These are phyloP conservation scores for Fusarium nodosum DNA, from an alignment of 2,329 filamentous ascomycete species.

Conservation along the genomic window DNA sequence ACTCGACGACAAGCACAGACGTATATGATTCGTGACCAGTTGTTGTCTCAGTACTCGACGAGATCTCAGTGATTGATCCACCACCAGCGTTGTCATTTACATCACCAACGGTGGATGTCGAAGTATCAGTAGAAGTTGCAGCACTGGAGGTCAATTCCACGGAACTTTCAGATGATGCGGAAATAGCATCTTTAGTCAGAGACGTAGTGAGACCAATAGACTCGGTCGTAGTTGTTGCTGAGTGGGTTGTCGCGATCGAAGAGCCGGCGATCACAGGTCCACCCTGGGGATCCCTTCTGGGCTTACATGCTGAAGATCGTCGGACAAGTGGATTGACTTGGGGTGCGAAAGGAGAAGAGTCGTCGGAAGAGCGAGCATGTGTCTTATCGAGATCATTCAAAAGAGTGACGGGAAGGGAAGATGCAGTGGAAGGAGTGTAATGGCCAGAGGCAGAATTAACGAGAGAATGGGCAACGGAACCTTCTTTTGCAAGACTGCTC, in stretches of 20 bases:
- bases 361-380: neutral
- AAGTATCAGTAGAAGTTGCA: neutral
- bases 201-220: neutral
- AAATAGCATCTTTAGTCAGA: neutral
- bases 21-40: no score
- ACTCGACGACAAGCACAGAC: neutral
- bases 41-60: neutral
- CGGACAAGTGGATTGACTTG: constrained; percentile 3
- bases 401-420: constrained; percentile 34
- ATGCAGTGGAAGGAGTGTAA: constrained; percentile 27
- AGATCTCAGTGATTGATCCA: neutral
- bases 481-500: constrained; percentile 40
- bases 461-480: constrained; percentile 37
- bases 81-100: rapidly evolving
- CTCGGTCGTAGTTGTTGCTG: neutral
- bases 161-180: neutral
- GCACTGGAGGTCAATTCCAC: neutral
- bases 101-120: neutral
- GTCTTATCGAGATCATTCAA: constrained; percentile 2
- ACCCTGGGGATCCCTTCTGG: neutral
- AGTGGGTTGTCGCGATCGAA: neutral
- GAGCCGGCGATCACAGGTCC: neutral
- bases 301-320: constrained; percentile 25
- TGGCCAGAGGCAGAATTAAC: constrained; percentile 37
- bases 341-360: neutral